A percentile compares a stretch with the other conserved stretches of the same genome.
Conservation (phyloP, 108 stramenopile species). For the Aurantiochytrium sp. region DNA sequence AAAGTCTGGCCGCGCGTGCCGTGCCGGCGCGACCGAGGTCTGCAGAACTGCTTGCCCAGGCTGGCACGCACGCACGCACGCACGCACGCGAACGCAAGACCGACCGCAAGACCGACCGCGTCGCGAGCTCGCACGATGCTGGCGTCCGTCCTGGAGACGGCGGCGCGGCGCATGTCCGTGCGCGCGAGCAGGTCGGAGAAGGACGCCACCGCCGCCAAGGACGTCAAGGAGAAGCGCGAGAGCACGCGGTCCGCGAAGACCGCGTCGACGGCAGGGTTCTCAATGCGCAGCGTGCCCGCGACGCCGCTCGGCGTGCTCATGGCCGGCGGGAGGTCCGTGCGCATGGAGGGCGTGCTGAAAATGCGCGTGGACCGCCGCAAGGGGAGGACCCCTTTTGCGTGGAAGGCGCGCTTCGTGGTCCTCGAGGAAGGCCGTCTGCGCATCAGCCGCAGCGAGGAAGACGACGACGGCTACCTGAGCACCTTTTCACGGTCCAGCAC, state of each 20-base stretch:
- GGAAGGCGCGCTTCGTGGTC: not conserved
- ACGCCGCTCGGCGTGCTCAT: not conserved
- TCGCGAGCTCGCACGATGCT: too few species aligned
- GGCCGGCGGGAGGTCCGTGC: not conserved
- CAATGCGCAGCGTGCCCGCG: not conserved
- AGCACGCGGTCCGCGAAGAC: not conserved
- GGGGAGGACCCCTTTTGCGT: not conserved
- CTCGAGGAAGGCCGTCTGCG: not conserved
- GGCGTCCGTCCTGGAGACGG: not conserved
- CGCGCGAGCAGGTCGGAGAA: not conserved
- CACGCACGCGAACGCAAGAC: not conserved
- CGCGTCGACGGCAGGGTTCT: not conserved
- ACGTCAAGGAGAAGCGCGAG: not conserved
- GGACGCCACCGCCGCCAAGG: not conserved
- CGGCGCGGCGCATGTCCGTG: not conserved
- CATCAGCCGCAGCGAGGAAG: not conserved
- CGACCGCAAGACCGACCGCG: too few species aligned
- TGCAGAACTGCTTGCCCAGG: too few species aligned
- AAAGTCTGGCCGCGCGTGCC: too few species aligned
- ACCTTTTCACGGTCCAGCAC: not conserved
- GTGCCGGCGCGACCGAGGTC: too few species aligned
- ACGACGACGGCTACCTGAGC: not conserved
- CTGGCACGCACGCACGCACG: not conserved
- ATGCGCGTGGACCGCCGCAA: not conserved
- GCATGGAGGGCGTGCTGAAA: constrained; percentile 28